Conservation (phyloP, 75 land plant species). For the Adiantum capillusveneris region DNA sequence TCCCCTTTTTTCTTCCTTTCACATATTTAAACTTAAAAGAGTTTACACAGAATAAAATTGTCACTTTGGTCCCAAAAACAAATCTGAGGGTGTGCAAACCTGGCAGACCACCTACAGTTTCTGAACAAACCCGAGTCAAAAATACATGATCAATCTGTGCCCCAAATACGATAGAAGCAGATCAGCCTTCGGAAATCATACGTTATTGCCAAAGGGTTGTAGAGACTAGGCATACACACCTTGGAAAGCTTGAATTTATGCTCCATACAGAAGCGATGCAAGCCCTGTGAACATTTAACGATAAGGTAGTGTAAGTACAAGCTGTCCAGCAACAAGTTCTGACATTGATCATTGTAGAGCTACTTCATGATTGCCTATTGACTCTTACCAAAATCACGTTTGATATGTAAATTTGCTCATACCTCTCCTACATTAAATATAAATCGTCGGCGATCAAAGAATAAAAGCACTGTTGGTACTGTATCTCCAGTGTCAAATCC, state of each 20-base stretch:
- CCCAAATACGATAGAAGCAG: neutral
- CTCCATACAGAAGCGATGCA: constrained; percentile 91
- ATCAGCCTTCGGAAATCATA: neutral
- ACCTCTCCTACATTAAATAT: constrained; percentile 99
- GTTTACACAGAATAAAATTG: no score
- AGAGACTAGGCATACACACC: constrained; percentile 32
- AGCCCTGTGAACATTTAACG: constrained; percentile 68
- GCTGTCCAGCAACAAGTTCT: no score
- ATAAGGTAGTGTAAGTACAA: no score
- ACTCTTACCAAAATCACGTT: no score
- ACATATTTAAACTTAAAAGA: no score
- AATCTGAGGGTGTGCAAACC: constrained; percentile 30
- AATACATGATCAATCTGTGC: constrained; percentile 92
- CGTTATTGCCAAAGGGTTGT: neutral
- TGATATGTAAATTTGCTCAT: no score
- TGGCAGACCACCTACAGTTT: constrained; percentile 98
- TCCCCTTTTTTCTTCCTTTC: no score
- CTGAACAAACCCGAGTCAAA: constrained; percentile 93
- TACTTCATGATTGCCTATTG: no score
- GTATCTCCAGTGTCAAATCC: constrained; percentile 99
- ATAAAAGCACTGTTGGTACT: constrained; percentile 78
- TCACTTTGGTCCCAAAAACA: neutral
- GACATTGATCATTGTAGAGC: no score
- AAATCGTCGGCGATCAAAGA: constrained; percentile 91
- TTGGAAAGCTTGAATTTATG: constrained; percentile 95